Base-by-base conservation (phyloP, 768 basidiomycete genomes). In the Megacollybia marginata region DNA sequence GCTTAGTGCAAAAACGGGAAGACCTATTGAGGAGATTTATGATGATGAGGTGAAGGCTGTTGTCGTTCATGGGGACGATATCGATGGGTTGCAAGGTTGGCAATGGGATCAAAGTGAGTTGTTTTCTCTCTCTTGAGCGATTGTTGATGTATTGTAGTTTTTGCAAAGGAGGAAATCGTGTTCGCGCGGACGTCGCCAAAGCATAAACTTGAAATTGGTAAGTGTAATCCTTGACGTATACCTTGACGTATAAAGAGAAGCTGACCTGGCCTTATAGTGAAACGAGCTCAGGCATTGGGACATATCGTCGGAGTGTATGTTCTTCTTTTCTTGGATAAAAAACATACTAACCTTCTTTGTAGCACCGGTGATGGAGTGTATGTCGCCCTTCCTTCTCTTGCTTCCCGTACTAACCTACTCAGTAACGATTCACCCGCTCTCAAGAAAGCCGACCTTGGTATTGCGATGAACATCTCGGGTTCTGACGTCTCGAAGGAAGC, bases 401-500 rank as follows among this genome's bases (percentile, higher is more conserved):
- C 18, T 18, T 40, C 18, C 38, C 3, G 38, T 18, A 40, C 38
- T 40, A 18, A 18, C 13, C 5, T 15, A 15, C 15, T 13, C 38
- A 18, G 84, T 44, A 86, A 85, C 54, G 83, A 85, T 54, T 82
- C 82, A 1, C 83, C 83, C 20, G 83, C 83, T 9, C 64, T 85
- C 28, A 85, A 85, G 59, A 80, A 80, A 65, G 82, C 83, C 28
- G 83, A 84, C 54, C 70, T 85, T 19, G 83, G 83, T 31, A 85
- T 85, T 56, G 82, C 83, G 1, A 86, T 86, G 83, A 84, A 84
- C 56, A 79, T 84, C 33, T 83, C 82, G 20, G 83, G 83, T 33
- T 84, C 82, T 4, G 83, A 85, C 54, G 83, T 85, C 10, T 83
- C 82, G 1, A 85, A 86, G 57, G 83, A 85, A 62, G 83, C 83